These are phyloP conservation scores for Komagataella ulmi DNA, from an alignment of 805 yeast species.

Conservation along the genomic window DNA sequence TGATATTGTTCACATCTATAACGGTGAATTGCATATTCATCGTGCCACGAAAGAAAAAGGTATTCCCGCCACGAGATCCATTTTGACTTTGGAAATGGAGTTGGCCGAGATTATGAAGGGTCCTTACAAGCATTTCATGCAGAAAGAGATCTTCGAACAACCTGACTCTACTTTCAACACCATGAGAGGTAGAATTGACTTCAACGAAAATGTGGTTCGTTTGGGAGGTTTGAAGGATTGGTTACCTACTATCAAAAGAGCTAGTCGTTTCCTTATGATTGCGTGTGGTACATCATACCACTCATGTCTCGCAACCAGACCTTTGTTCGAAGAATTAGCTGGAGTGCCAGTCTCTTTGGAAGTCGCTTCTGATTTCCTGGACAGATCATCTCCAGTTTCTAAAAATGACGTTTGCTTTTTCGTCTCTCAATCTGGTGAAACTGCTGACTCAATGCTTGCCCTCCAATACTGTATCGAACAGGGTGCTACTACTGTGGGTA, in stretches of 20 bases:
- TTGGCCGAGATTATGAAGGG: conserved; percentile 98
- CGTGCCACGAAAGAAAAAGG: conserved; percentile 83
- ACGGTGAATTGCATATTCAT: conserved; percentile 97
- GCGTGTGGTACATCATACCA: conserved; percentile 99
- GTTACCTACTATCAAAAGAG: conserved; percentile 81
- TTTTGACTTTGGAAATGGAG: conserved; percentile 94
- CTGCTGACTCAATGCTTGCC: conserved; percentile 94
- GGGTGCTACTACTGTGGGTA: conserved; percentile 95
- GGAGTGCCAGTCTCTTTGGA: conserved; percentile 91
- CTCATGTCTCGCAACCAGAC: conserved; percentile 94
- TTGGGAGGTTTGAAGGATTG: conserved; percentile 84
- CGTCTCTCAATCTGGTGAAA: conserved; percentile 98
- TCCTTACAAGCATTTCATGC: conserved; percentile 92
- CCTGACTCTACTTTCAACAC: conserved; percentile 97
- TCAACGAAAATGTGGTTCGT: conserved; percentile 60
- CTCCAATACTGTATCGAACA: conserved; percentile 91
- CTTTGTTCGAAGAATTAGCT: conserved; percentile 90
- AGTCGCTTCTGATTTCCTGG: conserved; percentile 89
- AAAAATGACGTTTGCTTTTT: conserved; percentile 96
- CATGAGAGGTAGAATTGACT: conserved; percentile 98
- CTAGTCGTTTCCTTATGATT: conserved; percentile 92
- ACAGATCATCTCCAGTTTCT: conserved; percentile 91
- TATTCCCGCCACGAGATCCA: conserved; percentile 88
- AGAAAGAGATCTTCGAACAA: conserved; percentile 96
- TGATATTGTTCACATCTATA: conserved; percentile 95